Evolutionary conservation across 1,284 basidiomycete species (phyloP).

Genomic region (Veloporphyrellus conicus): DNA sequence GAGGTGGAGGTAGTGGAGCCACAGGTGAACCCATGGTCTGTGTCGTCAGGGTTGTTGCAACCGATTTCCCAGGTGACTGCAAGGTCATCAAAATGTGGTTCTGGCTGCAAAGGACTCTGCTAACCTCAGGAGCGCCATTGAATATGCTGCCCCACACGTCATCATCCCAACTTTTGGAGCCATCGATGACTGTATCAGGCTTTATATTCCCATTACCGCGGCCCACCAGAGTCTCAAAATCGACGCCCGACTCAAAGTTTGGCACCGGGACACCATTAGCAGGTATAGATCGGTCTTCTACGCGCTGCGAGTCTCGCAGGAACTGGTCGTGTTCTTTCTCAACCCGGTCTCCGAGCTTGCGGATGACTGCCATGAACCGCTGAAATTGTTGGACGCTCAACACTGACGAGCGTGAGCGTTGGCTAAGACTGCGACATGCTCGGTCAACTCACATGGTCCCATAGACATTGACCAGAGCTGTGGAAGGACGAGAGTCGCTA

Average conservation of each 20-base stretch:
- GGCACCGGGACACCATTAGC: slow-evolving; percentile 34
- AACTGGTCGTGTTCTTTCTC: slow-evolving; percentile 84
- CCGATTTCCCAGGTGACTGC: slow-evolving; percentile 19
- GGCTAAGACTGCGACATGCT: neutral
- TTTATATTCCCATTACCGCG: slow-evolving; percentile 47
- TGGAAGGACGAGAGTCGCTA: slow-evolving; percentile 89
- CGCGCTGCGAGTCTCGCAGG: slow-evolving; percentile 75
- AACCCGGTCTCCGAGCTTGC: slow-evolving; percentile 71
- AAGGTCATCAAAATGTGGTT: slow-evolving; percentile 9
- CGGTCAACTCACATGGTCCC: slow-evolving; percentile 71
- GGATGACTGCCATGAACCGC: slow-evolving; percentile 81
- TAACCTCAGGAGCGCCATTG: slow-evolving; percentile 34
- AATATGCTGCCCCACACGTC: slow-evolving; percentile 78
- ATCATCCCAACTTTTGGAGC: slow-evolving; percentile 59
- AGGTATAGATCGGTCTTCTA: slow-evolving; percentile 70
- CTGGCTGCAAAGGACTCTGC: neutral
- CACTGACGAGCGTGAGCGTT: slow-evolving; percentile 44
- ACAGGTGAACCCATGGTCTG: slow-evolving; percentile 14
- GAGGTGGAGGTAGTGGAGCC: slow-evolving; percentile 17
- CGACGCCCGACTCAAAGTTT: slow-evolving; percentile 42
- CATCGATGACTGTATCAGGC: slow-evolving; percentile 43
- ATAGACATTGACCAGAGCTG: slow-evolving; percentile 97
- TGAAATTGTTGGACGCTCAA: slow-evolving; percentile 89
- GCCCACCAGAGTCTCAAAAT: slow-evolving; percentile 74
- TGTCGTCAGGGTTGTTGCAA: slow-evolving; percentile 9